A percentile compares a stretch with the other conserved stretches of the same genome.
phyloP scores from a whole-genome alignment of 257 asterid species.

The Solanum bukasovii region DNA sequence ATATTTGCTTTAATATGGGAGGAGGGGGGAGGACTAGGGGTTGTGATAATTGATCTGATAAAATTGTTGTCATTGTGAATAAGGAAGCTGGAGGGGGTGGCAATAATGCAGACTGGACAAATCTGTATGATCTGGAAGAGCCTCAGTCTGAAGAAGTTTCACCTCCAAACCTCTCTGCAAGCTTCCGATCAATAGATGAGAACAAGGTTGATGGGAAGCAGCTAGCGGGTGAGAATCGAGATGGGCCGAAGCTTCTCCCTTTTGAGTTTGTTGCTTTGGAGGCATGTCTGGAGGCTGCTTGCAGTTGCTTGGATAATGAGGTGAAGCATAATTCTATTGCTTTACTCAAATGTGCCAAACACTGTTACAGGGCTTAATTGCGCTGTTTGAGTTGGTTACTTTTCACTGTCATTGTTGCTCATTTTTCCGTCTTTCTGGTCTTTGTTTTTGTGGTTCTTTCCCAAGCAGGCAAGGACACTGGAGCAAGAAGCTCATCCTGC shows the following conservation, averaged over 20 bases:
- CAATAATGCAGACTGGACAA: slow-evolving; percentile 68
- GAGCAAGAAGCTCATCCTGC: slow-evolving; percentile 99
- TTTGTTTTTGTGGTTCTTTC: slow-evolving; percentile 8
- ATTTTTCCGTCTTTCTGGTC: neutral
- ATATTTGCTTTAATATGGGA: neutral
- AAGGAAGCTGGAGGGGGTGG: slow-evolving; percentile 75
- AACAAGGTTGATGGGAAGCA: slow-evolving; percentile 48
- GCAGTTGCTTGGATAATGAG: slow-evolving; percentile 84
- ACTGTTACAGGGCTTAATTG: neutral
- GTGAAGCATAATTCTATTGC: slow-evolving; percentile 19
- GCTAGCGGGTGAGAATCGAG: slow-evolving; percentile 48
- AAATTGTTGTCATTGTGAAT: neutral
- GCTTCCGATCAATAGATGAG: slow-evolving; percentile 43
- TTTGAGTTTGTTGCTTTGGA: slow-evolving; percentile 95
- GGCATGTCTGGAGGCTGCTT: slow-evolving; percentile 98
- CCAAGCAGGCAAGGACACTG: slow-evolving; percentile 75
- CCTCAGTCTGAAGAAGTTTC: slow-evolving; percentile 40
- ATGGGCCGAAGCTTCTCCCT: slow-evolving; percentile 85
- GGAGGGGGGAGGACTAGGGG: neutral
- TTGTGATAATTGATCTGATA: neutral
- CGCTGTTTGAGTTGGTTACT: neutral
- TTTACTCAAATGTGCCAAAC: neutral
- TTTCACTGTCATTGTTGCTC: neutral
- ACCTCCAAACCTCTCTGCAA: slow-evolving; percentile 38
- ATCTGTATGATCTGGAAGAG: slow-evolving; percentile 67